phyloP scores from a whole-genome alignment of 768 basidiomycete genomes.

The Postia placenta region DNA sequence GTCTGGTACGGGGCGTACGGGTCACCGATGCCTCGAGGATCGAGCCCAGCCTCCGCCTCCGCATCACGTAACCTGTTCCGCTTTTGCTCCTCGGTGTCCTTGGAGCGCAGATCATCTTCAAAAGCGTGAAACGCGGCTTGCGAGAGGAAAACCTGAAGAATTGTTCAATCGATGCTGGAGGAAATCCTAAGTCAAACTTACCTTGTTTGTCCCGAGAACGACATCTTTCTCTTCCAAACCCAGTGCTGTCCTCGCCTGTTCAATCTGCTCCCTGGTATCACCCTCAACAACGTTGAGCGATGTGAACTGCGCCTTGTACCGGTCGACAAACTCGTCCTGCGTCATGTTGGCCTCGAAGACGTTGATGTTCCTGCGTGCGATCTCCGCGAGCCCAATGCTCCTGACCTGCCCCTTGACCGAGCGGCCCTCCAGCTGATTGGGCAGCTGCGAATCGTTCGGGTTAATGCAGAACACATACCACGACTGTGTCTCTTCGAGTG shows the following conservation, averaged over 20 bases:
- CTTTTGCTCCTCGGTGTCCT: conserved; percentile 83
- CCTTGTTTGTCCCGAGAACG: conserved; percentile 81
- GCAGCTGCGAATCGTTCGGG: conserved; percentile 92
- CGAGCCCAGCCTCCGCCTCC: conserved; percentile 58
- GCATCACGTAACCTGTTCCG: conserved; percentile 72
- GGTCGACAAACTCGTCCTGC: conserved; percentile 76
- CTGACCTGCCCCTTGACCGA: conserved; percentile 90
- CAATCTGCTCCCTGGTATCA: conserved; percentile 50
- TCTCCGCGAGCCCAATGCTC: conserved; percentile 71
- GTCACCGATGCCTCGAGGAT: conserved; percentile 49
- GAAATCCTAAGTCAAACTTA: conserved; percentile 30
- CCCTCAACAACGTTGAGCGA: conserved; percentile 55
- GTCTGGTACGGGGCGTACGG: conserved; percentile 75
- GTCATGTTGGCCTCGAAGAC: conserved; percentile 84
- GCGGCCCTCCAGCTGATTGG: conserved; percentile 89
- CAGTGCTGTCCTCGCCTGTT: conserved; percentile 50
- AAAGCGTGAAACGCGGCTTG: conserved; percentile 81
- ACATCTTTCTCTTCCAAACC: conserved; percentile 64
- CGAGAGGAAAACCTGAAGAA: conserved; percentile 75
- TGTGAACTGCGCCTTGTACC: conserved; percentile 69
- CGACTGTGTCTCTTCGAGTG: conserved; percentile 80
- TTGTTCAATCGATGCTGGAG: conserved; percentile 1
- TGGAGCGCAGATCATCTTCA: conserved; percentile 79
- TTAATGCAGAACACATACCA: conserved; percentile 94
- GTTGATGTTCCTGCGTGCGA: conserved; percentile 59